A percentile compares a stretch with the other conserved stretches of the same genome.
Evolutionary conservation across 1,139 yeast genomes (phyloP).

Genomic region (Geotrichum bryndzae): DNA sequence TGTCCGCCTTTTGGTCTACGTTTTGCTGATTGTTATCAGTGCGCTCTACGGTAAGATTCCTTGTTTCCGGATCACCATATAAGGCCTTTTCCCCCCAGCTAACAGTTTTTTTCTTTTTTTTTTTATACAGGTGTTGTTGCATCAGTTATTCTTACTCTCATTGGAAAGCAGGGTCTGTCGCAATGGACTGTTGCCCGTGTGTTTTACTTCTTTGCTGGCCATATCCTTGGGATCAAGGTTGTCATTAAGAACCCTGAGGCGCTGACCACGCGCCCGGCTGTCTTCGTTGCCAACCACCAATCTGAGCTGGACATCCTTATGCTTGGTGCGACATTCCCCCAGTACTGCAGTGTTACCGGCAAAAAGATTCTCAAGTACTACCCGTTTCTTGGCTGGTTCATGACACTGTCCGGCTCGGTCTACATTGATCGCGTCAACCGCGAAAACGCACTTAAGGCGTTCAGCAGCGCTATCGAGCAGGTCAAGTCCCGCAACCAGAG

Average conservation of each 20-base stretch:
- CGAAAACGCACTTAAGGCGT: constrained; percentile 66
- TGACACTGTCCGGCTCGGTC: constrained; percentile 84
- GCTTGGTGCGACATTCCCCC: constrained; percentile 79
- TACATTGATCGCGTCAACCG: constrained; percentile 81
- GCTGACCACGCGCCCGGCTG: constrained; percentile 57
- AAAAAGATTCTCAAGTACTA: constrained; percentile 76
- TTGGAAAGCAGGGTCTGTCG: constrained; percentile 72
- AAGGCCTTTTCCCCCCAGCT: background rate
- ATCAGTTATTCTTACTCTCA: constrained; percentile 56
- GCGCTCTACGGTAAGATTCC: constrained; percentile 31
- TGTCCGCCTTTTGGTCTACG: constrained; percentile 33
- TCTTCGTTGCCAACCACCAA: constrained; percentile 87
- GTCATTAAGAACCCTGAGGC: constrained; percentile 57
- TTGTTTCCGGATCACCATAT: background rate
- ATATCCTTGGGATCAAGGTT: constrained; percentile 61
- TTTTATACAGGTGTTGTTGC: constrained; percentile 55
- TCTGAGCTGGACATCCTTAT: constrained; percentile 73
- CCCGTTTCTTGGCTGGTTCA: constrained; percentile 97
- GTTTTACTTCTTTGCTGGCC: constrained; percentile 57
- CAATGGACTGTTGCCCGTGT: constrained; percentile 90
- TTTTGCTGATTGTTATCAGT: constrained; percentile 28
- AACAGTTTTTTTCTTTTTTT: background rate
- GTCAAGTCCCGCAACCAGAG: constrained; percentile 56
- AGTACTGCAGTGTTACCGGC: constrained; percentile 88
- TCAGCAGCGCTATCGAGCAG: constrained; percentile 59